These are phyloP conservation scores for Epithele typhae DNA, from an alignment of 768 basidiomycete genomes.

Conservation along the genomic window DNA sequence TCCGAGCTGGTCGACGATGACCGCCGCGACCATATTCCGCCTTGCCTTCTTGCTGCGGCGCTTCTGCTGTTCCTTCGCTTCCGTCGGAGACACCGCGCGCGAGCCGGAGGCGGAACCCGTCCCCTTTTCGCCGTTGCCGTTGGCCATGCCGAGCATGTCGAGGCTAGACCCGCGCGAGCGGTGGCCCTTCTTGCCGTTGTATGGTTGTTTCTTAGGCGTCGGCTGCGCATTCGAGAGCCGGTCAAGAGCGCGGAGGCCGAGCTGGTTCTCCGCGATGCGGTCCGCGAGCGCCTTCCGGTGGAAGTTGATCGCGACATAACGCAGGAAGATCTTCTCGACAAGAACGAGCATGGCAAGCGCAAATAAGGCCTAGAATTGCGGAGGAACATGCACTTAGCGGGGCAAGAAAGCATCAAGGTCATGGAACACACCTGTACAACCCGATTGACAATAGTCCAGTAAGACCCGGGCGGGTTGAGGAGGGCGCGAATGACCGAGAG, in stretches of 20 bases:
- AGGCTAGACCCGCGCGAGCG: conserved; percentile 24
- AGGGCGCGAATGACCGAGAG: conserved; percentile 57
- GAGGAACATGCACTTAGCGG: conserved; percentile 35
- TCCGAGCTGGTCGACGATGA: conserved; percentile 68
- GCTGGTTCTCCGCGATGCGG: conserved; percentile 62
- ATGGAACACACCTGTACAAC: conserved; percentile 56
- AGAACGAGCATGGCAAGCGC: conserved; percentile 39
- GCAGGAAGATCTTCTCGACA: conserved; percentile 58
- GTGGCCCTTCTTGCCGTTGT: conserved; percentile 37
- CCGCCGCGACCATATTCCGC: conserved; percentile 51
- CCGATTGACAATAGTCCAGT: conserved; percentile 67
- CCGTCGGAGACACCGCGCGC: conserved; percentile 10
- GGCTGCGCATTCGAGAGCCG: conserved; percentile 64
- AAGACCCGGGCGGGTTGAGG: conserved; percentile 55
- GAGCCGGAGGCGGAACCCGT: conserved; percentile 2
- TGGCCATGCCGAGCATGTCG: conserved; percentile 11
- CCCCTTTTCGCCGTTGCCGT: not conserved
- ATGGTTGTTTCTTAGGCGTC: conserved; percentile 34
- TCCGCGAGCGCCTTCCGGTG: conserved; percentile 74
- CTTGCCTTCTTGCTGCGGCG: conserved; percentile 11
- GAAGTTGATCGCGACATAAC: conserved; percentile 77
- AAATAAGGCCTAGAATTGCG: conserved; percentile 42
- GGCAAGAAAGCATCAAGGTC: too few relatives aligned
- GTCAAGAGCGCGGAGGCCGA: conserved; percentile 68
- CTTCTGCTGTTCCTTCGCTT: conserved; percentile 5